These are phyloP conservation scores for Populus nigra DNA, from an alignment of 345 rosid genomes.

Conservation along the genomic window DNA sequence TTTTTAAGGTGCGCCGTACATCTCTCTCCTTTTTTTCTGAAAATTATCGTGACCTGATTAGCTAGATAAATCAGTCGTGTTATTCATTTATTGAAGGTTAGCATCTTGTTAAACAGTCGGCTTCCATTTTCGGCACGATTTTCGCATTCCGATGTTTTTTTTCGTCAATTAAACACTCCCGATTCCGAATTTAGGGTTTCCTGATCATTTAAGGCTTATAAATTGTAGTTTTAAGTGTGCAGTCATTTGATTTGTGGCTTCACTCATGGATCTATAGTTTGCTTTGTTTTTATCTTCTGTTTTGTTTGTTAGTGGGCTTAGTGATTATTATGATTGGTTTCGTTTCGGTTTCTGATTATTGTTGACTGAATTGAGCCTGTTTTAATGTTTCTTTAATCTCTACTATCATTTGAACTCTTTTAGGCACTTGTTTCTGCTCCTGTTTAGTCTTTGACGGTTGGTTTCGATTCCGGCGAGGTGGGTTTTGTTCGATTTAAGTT, in stretches of 20 bases:
- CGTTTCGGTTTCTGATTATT: background rate
- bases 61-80: conserved; percentile 13
- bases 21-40: conserved; percentile 18
- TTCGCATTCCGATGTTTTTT: conserved; percentile 7
- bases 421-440: conserved; percentile 2
- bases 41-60: conserved; percentile 24
- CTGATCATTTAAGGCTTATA: conserved; percentile 32
- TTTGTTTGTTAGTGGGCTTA: conserved; percentile 16
- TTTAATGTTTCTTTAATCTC: background rate
- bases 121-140: conserved; percentile 24
- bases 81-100: conserved; percentile 24
- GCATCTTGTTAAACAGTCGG: conserved; percentile 28
- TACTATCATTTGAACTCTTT: conserved; percentile 20
- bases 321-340: conserved; percentile 11
- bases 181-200: conserved; percentile 22
- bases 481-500: background rate
- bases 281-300: conserved; percentile 9
- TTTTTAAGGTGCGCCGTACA: conserved; percentile 44
- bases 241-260: conserved; percentile 27
- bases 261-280: conserved; percentile 55
- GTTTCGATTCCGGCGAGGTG: background rate
- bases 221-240: conserved; percentile 36
- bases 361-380: conserved; percentile 4
- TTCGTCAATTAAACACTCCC: conserved; percentile 25
- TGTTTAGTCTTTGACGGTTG: background rate